A percentile compares a stretch with the other conserved stretches of the same genome.
phyloP scores from a whole-genome alignment of 176 grass and related monocot species.

The Miscanthus lutarioriparius region DNA sequence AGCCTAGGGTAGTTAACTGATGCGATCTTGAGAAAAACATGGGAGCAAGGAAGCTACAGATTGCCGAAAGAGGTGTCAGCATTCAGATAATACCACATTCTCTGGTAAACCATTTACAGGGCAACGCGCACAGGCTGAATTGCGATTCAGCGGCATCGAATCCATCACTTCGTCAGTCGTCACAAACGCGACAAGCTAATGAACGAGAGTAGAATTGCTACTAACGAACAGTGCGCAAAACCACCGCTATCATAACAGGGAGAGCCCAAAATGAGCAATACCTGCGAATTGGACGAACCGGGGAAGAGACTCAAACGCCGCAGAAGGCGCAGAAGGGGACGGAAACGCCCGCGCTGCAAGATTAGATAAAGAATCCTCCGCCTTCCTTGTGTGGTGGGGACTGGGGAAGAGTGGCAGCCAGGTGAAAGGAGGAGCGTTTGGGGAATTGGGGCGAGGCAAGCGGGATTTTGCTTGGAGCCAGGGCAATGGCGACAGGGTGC shows the following conservation, averaged over 20 bases:
- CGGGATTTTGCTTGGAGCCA: neutral
- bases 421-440: constrained; percentile 21
- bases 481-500: neutral
- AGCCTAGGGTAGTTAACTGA: neutral
- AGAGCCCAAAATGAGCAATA: neutral
- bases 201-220: neutral
- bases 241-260: neutral
- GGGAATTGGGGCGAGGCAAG: neutral
- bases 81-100: neutral
- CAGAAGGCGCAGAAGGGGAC: neutral
- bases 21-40: neutral
- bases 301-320: neutral
- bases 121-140: neutral
- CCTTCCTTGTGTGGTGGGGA: constrained; percentile 17
- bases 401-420: constrained; percentile 24
- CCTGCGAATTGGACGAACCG: neutral
- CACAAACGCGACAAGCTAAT: neutral
- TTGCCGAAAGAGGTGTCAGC: neutral
- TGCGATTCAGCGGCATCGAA: neutral
- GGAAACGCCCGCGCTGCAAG: neutral
- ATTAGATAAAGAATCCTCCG: neutral
- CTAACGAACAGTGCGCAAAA: neutral
- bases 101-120: neutral
- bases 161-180: neutral
- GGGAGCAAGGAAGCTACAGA: neutral